Conservation (phyloP, 371 early-diverging fungal species). For the Coemansia sp. region DNA sequence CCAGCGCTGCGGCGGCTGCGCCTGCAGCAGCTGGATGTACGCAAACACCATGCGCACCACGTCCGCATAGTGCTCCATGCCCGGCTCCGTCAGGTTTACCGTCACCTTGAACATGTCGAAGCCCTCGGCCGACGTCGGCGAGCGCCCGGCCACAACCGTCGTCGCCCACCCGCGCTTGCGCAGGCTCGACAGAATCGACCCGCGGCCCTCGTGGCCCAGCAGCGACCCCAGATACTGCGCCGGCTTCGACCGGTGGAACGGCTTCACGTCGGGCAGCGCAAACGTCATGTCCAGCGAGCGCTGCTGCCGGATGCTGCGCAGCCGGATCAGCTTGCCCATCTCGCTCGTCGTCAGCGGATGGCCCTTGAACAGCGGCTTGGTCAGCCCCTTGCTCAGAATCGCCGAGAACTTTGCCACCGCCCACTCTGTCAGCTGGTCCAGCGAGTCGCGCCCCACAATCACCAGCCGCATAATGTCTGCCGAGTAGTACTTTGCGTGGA, state of each 20-base stretch:
- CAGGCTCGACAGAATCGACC: slow-evolving; percentile 81
- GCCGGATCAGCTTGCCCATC: slow-evolving; percentile 69
- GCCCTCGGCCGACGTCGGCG: slow-evolving; percentile 34
- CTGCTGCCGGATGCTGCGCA: slow-evolving; percentile 83
- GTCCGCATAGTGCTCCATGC: slow-evolving; percentile 73
- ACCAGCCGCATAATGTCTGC: slow-evolving; percentile 95
- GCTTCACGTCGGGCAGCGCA: slow-evolving; percentile 74
- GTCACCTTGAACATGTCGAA: slow-evolving; percentile 69
- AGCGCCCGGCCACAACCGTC: slow-evolving; percentile 63
- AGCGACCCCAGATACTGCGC: slow-evolving; percentile 71
- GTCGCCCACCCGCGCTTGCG: slow-evolving; percentile 90
- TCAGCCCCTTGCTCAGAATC: slow-evolving; percentile 70
- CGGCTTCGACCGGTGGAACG: slow-evolving; percentile 55
- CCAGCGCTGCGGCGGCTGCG: slow-evolving; percentile 69
- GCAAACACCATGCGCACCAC: slow-evolving; percentile 79
- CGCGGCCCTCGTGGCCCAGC: slow-evolving; percentile 82
- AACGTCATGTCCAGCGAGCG: slow-evolving; percentile 77
- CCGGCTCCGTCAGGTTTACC: slow-evolving; percentile 81
- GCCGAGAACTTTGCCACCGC: slow-evolving; percentile 76
- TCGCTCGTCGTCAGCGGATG: slow-evolving; percentile 77
- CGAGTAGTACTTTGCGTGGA: slow-evolving; percentile 86
- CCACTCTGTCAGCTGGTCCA: slow-evolving; percentile 81
- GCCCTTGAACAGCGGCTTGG: slow-evolving; percentile 65
- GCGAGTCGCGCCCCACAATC: slow-evolving; percentile 83
- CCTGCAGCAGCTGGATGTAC: slow-evolving; percentile 78